A percentile compares a stretch with the other conserved stretches of the same genome.
phyloP scores from a whole-genome alignment of 192 early-diverging fungal genomes.

The Linnemannia hyalina region DNA sequence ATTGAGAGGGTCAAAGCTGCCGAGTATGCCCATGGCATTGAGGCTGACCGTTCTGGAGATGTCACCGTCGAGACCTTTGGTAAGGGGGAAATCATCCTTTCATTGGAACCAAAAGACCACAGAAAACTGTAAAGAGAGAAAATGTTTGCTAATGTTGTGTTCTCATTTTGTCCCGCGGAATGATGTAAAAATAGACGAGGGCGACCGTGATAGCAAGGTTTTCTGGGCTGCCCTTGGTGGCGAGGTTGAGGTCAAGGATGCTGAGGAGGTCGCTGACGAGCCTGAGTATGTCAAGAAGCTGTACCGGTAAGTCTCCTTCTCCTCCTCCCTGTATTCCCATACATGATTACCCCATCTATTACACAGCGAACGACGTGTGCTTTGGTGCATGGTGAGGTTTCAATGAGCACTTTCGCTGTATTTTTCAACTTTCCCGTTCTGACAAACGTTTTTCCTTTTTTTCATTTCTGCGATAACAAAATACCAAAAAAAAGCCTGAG shows the following conservation, averaged over 20 bases:
- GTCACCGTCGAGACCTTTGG: conserved; percentile 74
- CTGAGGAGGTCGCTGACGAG: conserved; percentile 57
- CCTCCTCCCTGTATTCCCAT: conserved; percentile 16
- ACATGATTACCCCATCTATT: neutral
- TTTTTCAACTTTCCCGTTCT: neutral
- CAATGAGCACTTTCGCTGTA: neutral
- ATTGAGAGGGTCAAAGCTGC: conserved; percentile 80
- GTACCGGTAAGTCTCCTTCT: conserved; percentile 45
- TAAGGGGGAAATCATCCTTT: conserved; percentile 35
- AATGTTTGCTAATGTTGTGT: neutral
- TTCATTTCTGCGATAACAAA: neutral
- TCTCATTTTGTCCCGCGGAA: conserved; percentile 2
- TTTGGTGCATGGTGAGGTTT: neutral
- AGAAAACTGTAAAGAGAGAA: neutral
- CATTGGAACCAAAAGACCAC: neutral
- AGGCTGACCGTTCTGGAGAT: conserved; percentile 71
- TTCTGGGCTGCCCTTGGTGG: conserved; percentile 79
- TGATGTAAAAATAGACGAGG: conserved; percentile 64
- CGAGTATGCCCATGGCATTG: conserved; percentile 70
- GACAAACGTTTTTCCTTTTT: conserved; percentile 5
- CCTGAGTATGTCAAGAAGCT: conserved; percentile 61
- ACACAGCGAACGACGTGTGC: neutral
- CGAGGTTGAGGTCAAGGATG: conserved; percentile 69
- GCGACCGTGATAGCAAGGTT: conserved; percentile 61
- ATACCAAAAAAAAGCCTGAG: conserved; percentile 23